These are phyloP conservation scores for Debaryomycetaceae sp. DNA, from an alignment of 1,139 yeast genomes.

Conservation along the genomic window DNA sequence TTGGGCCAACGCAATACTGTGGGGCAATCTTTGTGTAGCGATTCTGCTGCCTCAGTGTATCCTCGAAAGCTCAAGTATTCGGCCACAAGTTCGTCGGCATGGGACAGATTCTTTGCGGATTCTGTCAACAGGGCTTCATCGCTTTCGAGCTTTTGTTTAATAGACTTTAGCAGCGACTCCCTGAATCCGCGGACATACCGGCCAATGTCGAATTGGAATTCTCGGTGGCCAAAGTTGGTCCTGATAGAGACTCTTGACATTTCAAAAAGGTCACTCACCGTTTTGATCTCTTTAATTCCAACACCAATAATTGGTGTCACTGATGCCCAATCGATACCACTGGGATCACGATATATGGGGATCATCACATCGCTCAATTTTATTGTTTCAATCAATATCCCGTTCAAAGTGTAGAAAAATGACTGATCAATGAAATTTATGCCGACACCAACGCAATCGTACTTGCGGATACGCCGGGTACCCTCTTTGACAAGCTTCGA, in stretches of 20 bases:
- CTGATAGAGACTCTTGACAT: slow-evolving; percentile 17
- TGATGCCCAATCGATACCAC: slow-evolving; percentile 4
- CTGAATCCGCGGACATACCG: slow-evolving; percentile 45
- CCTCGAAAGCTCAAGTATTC: slow-evolving; percentile 72
- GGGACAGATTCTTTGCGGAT: slow-evolving; percentile 15
- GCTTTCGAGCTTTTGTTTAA: slow-evolving; percentile 9
- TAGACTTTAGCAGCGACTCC: slow-evolving; percentile 12
- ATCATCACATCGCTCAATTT: slow-evolving; percentile 18
- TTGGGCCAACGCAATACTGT: too few species aligned
- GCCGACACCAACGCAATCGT: slow-evolving; percentile 79
- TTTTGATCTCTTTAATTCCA: slow-evolving; percentile 16
- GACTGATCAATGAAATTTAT: slow-evolving; percentile 54
- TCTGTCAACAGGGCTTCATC: slow-evolving; percentile 14
- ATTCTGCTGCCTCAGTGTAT: slow-evolving; percentile 52
- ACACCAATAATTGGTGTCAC: slow-evolving; percentile 35
- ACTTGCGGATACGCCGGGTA: too few species aligned
- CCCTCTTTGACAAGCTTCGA: too few species aligned
- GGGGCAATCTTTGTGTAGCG: slow-evolving; percentile 34
- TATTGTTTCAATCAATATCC: slow-evolving; percentile 36
- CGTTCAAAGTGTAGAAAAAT: slow-evolving; percentile 76
- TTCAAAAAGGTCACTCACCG: slow-evolving; percentile 3
- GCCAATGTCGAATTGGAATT: slow-evolving; percentile 63
- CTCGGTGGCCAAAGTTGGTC: slow-evolving; percentile 64
- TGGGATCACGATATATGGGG: too few species aligned
- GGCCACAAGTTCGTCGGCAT: slow-evolving; percentile 48